Base-by-base conservation (phyloP, 1,284 basidiomycete species). In the Tilletiopsis washingtonensis region DNA sequence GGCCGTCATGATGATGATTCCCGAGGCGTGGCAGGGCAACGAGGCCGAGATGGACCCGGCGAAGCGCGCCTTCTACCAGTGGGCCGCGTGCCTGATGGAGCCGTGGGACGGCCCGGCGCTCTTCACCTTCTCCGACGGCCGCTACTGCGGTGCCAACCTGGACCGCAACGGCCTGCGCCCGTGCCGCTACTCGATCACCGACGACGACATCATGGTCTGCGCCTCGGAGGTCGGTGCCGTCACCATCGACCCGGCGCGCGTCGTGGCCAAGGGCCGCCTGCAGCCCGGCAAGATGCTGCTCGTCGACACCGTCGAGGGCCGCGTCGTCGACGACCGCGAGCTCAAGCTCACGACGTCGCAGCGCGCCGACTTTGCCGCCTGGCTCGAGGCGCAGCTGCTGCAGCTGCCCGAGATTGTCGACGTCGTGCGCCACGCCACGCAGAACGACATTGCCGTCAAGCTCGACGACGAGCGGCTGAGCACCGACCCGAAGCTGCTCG, bases 131-230 rank as follows among this genome's bases (percentile, higher is more conserved):
- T 62, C 65, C 49, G 68, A 71, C 52, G 68, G 68, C n/a, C 62
- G 68, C 25, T 71, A 67, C 63, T 71, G 68, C 49, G 68, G 68
- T 64, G 68, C 68, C 49, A 71, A 71, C 59, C 47, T 71, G 54
- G 68, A 71, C 60, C 62, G 68, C 26, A 71, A 71, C 54, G 68
- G 68, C 56, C 56, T 71, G 14, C 68, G 68, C 40, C 68, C 68
- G 39, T 71, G 68, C 56, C 68, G 68, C 37, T 71, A 67, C 63
- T 56, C 59, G 57, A 67, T 67, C 54, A 71, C 68, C 42, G 61
- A 66, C 47, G 68, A 69, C 45, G 68, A 71, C 53, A 66, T 71
- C 52, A 71, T 71, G 68, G 63, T 71, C 49, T 71, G 68, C 55
- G 68, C 68, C 32, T 71, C 68, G 29, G 68, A 71, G 54, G 65